Base-by-base conservation (phyloP, 495 filamentous ascomycete species). In the Penicillium cosmopolitanum region DNA sequence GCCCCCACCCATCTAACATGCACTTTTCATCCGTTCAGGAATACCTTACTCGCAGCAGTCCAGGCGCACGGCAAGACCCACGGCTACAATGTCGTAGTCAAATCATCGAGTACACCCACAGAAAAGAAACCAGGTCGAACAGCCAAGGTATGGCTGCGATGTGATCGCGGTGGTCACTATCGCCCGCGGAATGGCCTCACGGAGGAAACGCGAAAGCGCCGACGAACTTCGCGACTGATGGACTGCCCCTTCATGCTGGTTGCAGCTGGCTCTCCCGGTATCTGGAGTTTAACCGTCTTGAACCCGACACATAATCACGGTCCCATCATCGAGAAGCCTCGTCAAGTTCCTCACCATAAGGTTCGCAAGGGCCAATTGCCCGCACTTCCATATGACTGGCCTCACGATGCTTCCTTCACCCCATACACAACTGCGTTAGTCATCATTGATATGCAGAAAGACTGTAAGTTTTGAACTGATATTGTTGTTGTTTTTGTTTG, bases 371-470 rank as follows among this genome's bases (percentile, higher is more conserved):
- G 78, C 31, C 78, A 79, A 57, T 65, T 84, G 35, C 71, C 76
- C 9, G 78, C 83, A 0, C 57, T 64, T 1, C 86, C 86, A 28
- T 89, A 89, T 65, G 72, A 76, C 50, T 89, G 85, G 85, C 87
- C 87, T 1, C 85, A 88, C 61, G 82, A 88, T 68, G 76, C 77
- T 12, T 74, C 74, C 19, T 77, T 89, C 53, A 79, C 81, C 7
- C 79, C 81, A 7, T 73, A 73, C 38, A 87, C 83, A 10, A 89
- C 87, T 13, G 87, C 86, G 5, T 73, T 90, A 51, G 80, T 90
- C 2, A 81, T 90, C 34, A 87, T 90, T 62, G 87, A 90, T 72
- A 89, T 90, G 86, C 87, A 90, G 65, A 85, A 85, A 56, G 87
- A 90, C 66, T 88, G 84, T 87, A 65, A 61, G 80, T 74, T 52